Percentiles rank a stretch among this genome's conserved stretches.
phyloP scores from a whole-genome alignment of 768 basidiomycete genomes.

The Sarcodon sp. region DNA sequence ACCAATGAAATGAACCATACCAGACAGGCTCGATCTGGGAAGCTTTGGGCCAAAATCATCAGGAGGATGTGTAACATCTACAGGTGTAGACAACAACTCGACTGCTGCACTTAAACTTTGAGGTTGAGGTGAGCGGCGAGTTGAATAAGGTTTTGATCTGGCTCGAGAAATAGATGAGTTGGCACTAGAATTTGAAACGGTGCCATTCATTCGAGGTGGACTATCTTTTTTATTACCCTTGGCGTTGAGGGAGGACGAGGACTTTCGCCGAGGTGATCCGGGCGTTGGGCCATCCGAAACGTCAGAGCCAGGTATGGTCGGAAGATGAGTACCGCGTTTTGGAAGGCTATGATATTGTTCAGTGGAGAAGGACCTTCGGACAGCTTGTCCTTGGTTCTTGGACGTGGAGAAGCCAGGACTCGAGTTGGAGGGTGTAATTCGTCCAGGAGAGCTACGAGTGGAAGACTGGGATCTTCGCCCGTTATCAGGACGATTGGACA shows the following conservation, averaged over 20 bases:
- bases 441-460: constrained; percentile 19
- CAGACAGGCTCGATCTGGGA: too few relatives aligned
- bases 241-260: background rate
- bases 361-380: constrained; percentile 20
- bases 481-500: too few relatives aligned
- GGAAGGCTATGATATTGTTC: constrained; percentile 5
- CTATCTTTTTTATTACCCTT: background rate
- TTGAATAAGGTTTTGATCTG: constrained; percentile 25
- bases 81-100: constrained; percentile 29
- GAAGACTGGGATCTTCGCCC: constrained; percentile 18
- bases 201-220: background rate
- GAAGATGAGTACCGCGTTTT: constrained; percentile 24
- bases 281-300: background rate
- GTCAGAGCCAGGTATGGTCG: constrained; percentile 38
- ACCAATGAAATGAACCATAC: too few relatives aligned
- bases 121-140: constrained; percentile 41
- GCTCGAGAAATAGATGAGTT: background rate
- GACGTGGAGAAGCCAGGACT: constrained; percentile 6
- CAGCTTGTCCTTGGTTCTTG: constrained; percentile 13
- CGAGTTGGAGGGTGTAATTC: constrained; percentile 10
- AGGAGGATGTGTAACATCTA: too few relatives aligned
- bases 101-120: constrained; percentile 66
- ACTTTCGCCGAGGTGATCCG: background rate
- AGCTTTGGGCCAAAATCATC: too few relatives aligned
- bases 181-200: background rate